Evolutionary conservation across 2,329 filamentous ascomycete species (phyloP).

Genomic region (Hypoxylon sp.): DNA sequence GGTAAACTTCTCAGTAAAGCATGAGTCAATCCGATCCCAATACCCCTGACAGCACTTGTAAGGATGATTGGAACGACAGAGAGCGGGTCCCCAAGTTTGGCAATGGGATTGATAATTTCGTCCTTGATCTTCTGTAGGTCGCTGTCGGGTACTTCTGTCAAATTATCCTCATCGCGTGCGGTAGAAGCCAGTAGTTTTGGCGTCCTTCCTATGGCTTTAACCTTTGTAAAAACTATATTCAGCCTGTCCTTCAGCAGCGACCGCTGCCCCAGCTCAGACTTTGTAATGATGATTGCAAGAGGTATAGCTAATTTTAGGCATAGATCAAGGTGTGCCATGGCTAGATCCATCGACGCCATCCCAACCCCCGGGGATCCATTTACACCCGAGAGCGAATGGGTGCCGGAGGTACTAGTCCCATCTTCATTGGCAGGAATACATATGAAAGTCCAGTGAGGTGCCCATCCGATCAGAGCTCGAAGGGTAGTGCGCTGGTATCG

Average conservation of each 20-base stretch:
- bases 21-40: slow-evolving; percentile 84
- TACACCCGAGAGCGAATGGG: slow-evolving; percentile 61
- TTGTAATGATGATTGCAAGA: slow-evolving; percentile 87
- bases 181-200: slow-evolving; percentile 79
- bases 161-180: slow-evolving; percentile 61
- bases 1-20: slow-evolving; percentile 83
- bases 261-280: slow-evolving; percentile 87
- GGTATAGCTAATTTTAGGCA: slow-evolving; percentile 85
- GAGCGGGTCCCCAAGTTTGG: slow-evolving; percentile 58
- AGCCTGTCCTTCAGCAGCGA: slow-evolving; percentile 77
- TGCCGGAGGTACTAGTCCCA: slow-evolving; percentile 58
- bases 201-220: slow-evolving; percentile 81
- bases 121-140: slow-evolving; percentile 71
- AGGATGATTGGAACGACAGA: slow-evolving; percentile 84
- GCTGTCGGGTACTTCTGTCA: slow-evolving; percentile 67
- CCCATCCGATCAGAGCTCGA: slow-evolving; percentile 93
- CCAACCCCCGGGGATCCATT: slow-evolving; percentile 65
- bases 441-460: slow-evolving; percentile 91
- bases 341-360: slow-evolving; percentile 75
- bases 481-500: slow-evolving; percentile 91
- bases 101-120: slow-evolving; percentile 64
- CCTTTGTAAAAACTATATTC: slow-evolving; percentile 77
- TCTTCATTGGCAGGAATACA: slow-evolving; percentile 86
- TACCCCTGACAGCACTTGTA: slow-evolving; percentile 87
- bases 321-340: slow-evolving; percentile 83